phyloP scores from a whole-genome alignment of 192 early-diverging fungal species.

The Rhizoclosmatium globosum region DNA sequence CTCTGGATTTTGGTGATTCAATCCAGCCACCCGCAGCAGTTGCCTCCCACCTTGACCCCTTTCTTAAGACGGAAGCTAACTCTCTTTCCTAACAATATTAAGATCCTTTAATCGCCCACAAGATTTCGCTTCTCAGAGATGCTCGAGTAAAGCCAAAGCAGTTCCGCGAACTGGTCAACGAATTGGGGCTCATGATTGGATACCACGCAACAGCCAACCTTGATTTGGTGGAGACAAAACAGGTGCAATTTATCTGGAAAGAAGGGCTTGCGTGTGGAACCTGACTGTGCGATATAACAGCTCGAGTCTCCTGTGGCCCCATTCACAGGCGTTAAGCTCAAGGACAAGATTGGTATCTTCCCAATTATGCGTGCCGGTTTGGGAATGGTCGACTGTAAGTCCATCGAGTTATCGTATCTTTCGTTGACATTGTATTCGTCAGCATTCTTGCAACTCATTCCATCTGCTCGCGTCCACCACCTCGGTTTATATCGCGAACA shows the following conservation, averaged over 20 bases:
- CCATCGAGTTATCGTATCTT: neutral
- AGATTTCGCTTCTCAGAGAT: constrained; percentile 48
- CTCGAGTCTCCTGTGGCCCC: constrained; percentile 37
- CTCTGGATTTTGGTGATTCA: neutral
- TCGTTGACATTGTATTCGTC: neutral
- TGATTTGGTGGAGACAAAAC: constrained; percentile 43
- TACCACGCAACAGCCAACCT: constrained; percentile 45
- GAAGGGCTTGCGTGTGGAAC: neutral
- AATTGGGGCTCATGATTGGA: constrained; percentile 46
- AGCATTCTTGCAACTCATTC: constrained; percentile 69
- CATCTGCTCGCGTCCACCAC: constrained; percentile 76
- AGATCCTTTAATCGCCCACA: constrained; percentile 54
- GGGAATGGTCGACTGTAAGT: constrained; percentile 40
- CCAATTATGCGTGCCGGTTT: constrained; percentile 51
- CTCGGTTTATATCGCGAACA: constrained; percentile 81
- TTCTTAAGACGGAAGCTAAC: neutral
- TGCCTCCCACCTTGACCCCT: neutral
- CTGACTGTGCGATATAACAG: neutral
- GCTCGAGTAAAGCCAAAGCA: constrained; percentile 40
- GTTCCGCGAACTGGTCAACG: constrained; percentile 52
- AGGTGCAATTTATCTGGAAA: constrained; percentile 3
- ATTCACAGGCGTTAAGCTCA: constrained; percentile 45
- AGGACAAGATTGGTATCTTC: constrained; percentile 50
- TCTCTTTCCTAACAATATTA: neutral
- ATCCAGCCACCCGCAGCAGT: neutral